Conservation (phyloP, 208 protist genomes). For the Phytomonas serpens region DNA sequence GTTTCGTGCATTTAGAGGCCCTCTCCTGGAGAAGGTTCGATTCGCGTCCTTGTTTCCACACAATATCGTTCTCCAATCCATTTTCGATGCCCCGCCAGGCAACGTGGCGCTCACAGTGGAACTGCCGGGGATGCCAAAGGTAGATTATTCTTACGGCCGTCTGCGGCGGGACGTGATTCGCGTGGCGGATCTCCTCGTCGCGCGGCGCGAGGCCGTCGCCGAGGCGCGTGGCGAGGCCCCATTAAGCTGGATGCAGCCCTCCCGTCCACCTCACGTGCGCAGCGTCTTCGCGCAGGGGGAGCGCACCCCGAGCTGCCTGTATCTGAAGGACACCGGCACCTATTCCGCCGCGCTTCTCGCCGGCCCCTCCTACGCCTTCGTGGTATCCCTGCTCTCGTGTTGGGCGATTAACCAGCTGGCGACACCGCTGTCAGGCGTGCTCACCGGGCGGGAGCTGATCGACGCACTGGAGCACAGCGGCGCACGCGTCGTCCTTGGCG, state of each 20-base stretch:
- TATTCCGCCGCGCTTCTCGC: conserved; percentile 57
- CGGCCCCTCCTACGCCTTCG: conserved; percentile 59
- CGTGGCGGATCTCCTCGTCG: conserved; percentile 47
- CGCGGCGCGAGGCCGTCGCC: conserved; percentile 34
- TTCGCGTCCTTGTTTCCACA: conserved; percentile 74
- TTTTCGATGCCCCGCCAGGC: conserved; percentile 48
- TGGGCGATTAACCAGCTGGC: conserved; percentile 76
- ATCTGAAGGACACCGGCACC: conserved; percentile 51
- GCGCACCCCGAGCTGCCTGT: conserved; percentile 51
- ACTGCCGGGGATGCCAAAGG: conserved; percentile 22
- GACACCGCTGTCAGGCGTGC: conserved; percentile 66
- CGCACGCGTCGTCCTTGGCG: conserved; percentile 40
- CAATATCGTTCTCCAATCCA: conserved; percentile 52
- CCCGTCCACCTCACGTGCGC: conserved; percentile 34
- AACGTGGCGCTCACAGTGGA: conserved; percentile 65
- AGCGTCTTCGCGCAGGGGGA: conserved; percentile 60
- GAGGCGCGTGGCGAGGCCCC: conserved; percentile 22
- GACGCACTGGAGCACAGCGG: conserved; percentile 79
- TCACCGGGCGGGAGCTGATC: conserved; percentile 65
- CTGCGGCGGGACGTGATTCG: conserved; percentile 75
- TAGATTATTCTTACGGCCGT: conserved; percentile 61
- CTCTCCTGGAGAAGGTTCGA: conserved; percentile 34
- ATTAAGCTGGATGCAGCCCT: conserved; percentile 61
- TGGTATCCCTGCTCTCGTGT: conserved; percentile 59
- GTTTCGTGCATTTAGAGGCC: conserved; percentile 22